Percentiles rank a stretch among this genome's conserved stretches.
Evolutionary conservation across 78 protist genomes (phyloP).

Genomic region (Chrysochromulina parva): DNA sequence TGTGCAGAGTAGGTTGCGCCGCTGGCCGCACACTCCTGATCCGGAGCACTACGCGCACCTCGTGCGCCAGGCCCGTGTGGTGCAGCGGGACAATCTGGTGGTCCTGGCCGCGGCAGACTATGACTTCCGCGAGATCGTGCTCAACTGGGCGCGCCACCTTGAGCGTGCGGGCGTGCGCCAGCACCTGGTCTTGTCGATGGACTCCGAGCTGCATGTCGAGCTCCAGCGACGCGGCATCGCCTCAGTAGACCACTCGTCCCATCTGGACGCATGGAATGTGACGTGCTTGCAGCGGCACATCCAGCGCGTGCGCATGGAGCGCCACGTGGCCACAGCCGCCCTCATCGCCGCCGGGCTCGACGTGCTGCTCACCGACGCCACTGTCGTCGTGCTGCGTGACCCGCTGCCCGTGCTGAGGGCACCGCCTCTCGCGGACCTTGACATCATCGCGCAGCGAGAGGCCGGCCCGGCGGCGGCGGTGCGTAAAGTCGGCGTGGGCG

Average conservation of each 20-base stretch:
- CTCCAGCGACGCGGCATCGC: not conserved
- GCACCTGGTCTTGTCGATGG: not conserved
- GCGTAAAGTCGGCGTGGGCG: too few relatives aligned
- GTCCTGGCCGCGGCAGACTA: not conserved
- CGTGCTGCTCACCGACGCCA: not conserved
- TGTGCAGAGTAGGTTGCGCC: not conserved
- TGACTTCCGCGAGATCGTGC: not conserved
- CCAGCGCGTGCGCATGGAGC: slow-evolving; percentile 5
- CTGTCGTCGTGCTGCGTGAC: not conserved
- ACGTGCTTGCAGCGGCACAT: not conserved
- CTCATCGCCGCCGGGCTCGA: not conserved
- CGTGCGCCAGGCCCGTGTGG: too few relatives aligned
- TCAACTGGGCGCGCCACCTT: not conserved
- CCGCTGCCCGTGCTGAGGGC: not conserved
- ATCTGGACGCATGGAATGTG: not conserved
- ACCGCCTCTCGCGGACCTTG: not conserved
- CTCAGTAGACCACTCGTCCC: not conserved
- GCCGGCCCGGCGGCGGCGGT: too few relatives aligned
- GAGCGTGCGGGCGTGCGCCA: not conserved
- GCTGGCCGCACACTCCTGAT: too few relatives aligned
- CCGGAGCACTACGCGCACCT: too few relatives aligned
- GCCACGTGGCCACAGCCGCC: not conserved
- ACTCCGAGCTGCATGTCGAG: not conserved
- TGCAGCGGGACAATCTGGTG: not conserved
- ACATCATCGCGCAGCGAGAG: not conserved